These are phyloP conservation scores for Fusarium incarnatum DNA, from an alignment of 2,329 filamentous ascomycete species.

Conservation along the genomic window DNA sequence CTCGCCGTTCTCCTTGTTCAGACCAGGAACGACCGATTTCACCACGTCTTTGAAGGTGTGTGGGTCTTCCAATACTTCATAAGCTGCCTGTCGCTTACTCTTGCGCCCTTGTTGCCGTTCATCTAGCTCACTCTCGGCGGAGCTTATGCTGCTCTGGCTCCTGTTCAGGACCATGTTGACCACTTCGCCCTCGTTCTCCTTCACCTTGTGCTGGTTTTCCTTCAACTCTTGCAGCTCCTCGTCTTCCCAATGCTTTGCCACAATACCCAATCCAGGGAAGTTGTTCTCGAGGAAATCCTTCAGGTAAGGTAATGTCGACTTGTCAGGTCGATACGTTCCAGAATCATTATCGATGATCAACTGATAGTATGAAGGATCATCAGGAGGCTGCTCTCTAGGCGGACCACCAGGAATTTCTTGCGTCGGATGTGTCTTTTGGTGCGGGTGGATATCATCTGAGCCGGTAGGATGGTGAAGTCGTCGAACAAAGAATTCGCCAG, in stretches of 20 bases:
- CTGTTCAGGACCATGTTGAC: conserved; percentile 68
- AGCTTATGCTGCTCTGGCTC: conserved; percentile 65
- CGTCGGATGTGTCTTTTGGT: conserved; percentile 62
- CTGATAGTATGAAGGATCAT: conserved; percentile 74
- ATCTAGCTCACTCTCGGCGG: conserved; percentile 64
- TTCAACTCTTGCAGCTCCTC: conserved; percentile 81
- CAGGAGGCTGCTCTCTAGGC: conserved; percentile 57
- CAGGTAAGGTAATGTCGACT: conserved; percentile 77
- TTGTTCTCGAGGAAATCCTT: conserved; percentile 77
- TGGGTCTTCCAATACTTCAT: conserved; percentile 65
- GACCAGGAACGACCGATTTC: conserved; percentile 45
- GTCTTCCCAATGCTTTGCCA: conserved; percentile 82
- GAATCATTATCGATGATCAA: conserved; percentile 95
- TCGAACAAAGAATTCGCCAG: conserved; percentile 92
- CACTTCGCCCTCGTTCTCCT: conserved; percentile 70
- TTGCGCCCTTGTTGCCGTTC: conserved; percentile 55
- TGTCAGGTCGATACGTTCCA: conserved; percentile 91
- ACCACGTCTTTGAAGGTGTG: conserved; percentile 55
- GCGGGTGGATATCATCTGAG: conserved; percentile 57
- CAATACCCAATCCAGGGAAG: conserved; percentile 80
- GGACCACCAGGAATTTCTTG: conserved; percentile 60
- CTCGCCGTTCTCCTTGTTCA: conserved; percentile 34
- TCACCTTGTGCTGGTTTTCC: conserved; percentile 76
- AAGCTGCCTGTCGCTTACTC: conserved; percentile 65
- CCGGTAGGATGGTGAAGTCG: conserved; percentile 66